Evolutionary conservation across 1,284 basidiomycete species (phyloP).

Genomic region (Cryptococcus floricola): DNA sequence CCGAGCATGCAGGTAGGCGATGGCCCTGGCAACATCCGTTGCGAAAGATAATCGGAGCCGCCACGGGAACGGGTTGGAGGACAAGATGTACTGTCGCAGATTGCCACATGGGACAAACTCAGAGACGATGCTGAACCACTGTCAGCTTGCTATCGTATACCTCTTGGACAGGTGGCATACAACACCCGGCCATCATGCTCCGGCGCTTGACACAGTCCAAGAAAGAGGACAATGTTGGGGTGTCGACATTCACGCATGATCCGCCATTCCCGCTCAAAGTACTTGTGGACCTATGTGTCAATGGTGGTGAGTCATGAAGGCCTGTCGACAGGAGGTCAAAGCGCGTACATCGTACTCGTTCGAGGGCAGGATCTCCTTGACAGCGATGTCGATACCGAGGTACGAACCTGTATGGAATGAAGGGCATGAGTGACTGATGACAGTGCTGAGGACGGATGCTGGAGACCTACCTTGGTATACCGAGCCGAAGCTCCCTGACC

Average conservation of each 20-base stretch:
- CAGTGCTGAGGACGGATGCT: neutral
- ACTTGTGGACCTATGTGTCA: slow-evolving; percentile 67
- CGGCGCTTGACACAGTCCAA: slow-evolving; percentile 85
- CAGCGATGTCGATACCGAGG: slow-evolving; percentile 90
- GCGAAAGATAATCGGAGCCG: slow-evolving; percentile 86
- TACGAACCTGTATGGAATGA: slow-evolving; percentile 63
- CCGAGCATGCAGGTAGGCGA: slow-evolving; percentile 95
- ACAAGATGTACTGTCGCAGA: slow-evolving; percentile 78
- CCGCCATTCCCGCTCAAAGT: slow-evolving; percentile 95
- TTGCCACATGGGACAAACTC: slow-evolving; percentile 74
- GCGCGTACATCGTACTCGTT: slow-evolving; percentile 70
- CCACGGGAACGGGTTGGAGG: slow-evolving; percentile 75
- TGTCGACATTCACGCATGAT: slow-evolving; percentile 87
- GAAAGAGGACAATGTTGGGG: slow-evolving; percentile 90
- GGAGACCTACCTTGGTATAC: slow-evolving; percentile 71
- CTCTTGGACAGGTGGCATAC: slow-evolving; percentile 23
- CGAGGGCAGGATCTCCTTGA: slow-evolving; percentile 89
- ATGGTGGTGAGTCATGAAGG: neutral
- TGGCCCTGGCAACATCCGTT: slow-evolving; percentile 84
- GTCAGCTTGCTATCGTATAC: neutral
- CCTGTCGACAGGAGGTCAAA: neutral
- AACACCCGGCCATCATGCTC: slow-evolving; percentile 73
- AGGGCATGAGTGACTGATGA: neutral
- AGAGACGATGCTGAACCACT: slow-evolving; percentile 61
- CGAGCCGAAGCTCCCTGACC: slow-evolving; percentile 86